Evolutionary conservation across 108 stramenopile species (phyloP).

Genomic region (Craspedostauros australis): DNA sequence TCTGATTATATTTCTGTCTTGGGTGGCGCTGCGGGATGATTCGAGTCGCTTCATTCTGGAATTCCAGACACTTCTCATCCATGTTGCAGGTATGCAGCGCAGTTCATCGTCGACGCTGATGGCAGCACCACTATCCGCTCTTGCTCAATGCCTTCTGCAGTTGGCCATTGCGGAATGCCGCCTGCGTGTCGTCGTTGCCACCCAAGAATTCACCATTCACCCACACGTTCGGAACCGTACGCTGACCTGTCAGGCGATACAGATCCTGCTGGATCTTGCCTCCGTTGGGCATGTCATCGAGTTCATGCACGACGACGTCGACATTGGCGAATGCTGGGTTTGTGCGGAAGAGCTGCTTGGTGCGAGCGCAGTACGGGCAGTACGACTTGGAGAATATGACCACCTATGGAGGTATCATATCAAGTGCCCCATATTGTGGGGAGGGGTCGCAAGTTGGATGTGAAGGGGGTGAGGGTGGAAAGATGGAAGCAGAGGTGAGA

Average conservation of each 20-base stretch:
- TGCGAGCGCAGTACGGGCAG: conserved; percentile 66
- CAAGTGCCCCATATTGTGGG: too few species aligned
- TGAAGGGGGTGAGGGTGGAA: too few species aligned
- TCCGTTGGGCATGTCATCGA: conserved; percentile 63
- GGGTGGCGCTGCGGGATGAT: too few species aligned
- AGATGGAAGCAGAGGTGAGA: too few species aligned
- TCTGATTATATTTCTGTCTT: too few species aligned
- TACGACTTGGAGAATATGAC: conserved; percentile 59
- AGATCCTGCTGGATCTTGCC: conserved; percentile 35
- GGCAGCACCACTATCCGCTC: too few species aligned
- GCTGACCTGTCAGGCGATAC: conserved; percentile 35
- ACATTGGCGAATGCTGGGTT: conserved; percentile 32
- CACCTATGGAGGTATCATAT: too few species aligned
- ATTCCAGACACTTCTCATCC: too few species aligned
- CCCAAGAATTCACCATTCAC: conserved; percentile 65
- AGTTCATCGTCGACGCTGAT: too few species aligned
- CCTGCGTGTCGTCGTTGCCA: conserved; percentile 61
- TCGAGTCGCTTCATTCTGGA: too few species aligned
- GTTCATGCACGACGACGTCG: conserved; percentile 38
- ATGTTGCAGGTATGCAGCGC: too few species aligned
- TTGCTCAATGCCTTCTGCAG: conserved; percentile 18
- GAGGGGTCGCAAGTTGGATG: too few species aligned
- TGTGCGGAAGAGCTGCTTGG: conserved; percentile 56
- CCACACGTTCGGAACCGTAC: conserved; percentile 68
- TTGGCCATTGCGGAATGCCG: conserved; percentile 27